Base-by-base conservation (phyloP, 2,329 filamentous ascomycete genomes). In the Alternaria consortialis region DNA sequence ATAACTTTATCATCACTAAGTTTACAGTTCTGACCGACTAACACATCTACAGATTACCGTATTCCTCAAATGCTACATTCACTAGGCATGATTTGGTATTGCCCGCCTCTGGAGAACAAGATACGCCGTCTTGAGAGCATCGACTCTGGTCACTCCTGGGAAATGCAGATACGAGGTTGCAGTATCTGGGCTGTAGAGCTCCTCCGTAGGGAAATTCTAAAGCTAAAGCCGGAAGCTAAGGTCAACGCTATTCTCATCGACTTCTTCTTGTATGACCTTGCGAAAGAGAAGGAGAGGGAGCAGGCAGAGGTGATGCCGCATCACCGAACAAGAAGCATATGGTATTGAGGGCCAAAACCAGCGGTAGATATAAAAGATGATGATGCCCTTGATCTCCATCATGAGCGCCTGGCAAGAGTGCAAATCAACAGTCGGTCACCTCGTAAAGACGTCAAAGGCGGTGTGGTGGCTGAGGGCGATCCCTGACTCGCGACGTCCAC, bases 111-210 rank as follows among this genome's bases (percentile, higher is more conserved):
- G 44, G 89, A 93, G 52, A 84, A 85, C 34, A 85, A 89, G 15
- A 90, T 99, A 70, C 85, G 86, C 32, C 83, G 84, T 29, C 85
- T 87, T 53, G 85, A 89, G 65, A 74, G 85, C 1, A 86, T 99
- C 23, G 84, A 90, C 57, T 88, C 88, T 52, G 94, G 93, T 0
- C 87, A 89, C 53, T 84, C 82, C 11, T 94, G 91, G 87, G 95
- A 99, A 75, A 81, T 97, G 63, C 94, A 99, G 74, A 83, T 99
- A 34, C 87, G 95, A 80, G 94, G 92, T 13, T 95, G 93, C 76
- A 97, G 92, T 72, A 97, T 99, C 68, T 98, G 94, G 94, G 95
- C 92, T 63, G 91, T 98, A 1, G 95, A 99, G 78, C 82, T 97
- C 65, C 90, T 99, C 65, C 85, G 89, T 54, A 86, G 90, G 34